A percentile compares a stretch with the other conserved stretches of the same genome.
Conservation (phyloP, 148 eudicot species). For the Polygonum maritimum region DNA sequence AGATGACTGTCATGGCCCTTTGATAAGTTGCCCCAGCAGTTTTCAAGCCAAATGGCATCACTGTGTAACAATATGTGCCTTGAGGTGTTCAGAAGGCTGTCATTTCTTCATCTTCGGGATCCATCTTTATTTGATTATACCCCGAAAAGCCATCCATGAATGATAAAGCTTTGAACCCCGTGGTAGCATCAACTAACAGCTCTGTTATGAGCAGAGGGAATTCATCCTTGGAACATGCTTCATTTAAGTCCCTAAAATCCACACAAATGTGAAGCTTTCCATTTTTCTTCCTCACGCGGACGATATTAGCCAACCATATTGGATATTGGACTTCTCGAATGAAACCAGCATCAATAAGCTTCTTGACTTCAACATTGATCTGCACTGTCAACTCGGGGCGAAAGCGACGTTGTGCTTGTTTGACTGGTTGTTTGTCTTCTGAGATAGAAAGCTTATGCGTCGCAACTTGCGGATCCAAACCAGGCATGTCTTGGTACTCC, state of each 20-base stretch:
- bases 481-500: neutral
- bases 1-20: neutral
- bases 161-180: neutral
- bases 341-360: neutral
- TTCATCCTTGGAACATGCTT: neutral
- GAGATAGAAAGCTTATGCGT: neutral
- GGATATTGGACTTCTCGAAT: neutral
- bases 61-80: neutral
- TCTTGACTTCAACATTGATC: neutral
- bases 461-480: neutral
- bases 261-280: neutral
- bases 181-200: neutral
- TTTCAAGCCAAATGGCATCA: neutral
- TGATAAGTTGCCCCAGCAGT: neutral
- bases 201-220: neutral
- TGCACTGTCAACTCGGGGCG: neutral
- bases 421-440: neutral
- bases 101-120: neutral
- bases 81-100: neutral
- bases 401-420: neutral
- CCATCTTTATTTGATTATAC: neutral
- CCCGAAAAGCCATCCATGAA: neutral
- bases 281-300: neutral
- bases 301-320: neutral
- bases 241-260: neutral